Conservation (phyloP, 2,329 filamentous ascomycete species). For the Colletotrichum sublineola region DNA sequence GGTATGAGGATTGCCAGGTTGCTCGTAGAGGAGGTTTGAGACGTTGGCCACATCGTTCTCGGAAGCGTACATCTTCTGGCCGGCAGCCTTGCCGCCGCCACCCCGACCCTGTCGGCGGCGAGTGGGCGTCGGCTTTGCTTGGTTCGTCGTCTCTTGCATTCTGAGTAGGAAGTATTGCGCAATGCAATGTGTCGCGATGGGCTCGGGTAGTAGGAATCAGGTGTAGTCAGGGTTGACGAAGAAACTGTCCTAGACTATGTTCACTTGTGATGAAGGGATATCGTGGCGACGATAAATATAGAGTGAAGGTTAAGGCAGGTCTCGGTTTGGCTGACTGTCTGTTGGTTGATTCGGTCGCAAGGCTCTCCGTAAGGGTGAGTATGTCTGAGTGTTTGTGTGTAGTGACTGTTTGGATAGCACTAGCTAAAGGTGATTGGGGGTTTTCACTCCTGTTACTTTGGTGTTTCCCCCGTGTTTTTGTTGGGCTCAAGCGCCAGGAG, state of each 20-base stretch:
- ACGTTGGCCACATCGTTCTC: conserved; percentile 63
- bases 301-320: conserved; percentile 1
- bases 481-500: conserved; percentile 28
- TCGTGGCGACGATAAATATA: not conserved
- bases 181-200: not conserved
- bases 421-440: conserved; percentile 7
- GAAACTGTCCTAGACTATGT: not conserved
- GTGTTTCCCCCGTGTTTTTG: not conserved
- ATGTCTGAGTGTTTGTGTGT: not conserved
- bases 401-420: conserved; percentile 13
- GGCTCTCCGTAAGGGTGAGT: not conserved
- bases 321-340: conserved; percentile 1
- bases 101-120: conserved; percentile 54
- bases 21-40: conserved; percentile 51
- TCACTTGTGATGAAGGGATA: not conserved
- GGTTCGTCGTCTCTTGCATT: conserved; percentile 53
- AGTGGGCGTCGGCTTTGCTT: conserved; percentile 52
- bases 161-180: conserved; percentile 2
- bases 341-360: conserved; percentile 5
- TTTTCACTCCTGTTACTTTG: not conserved
- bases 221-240: not conserved
- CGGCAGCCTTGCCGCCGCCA: conserved; percentile 51
- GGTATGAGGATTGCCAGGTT: conserved; percentile 57
- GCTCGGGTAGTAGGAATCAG: not conserved
- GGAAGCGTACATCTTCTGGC: conserved; percentile 70